A percentile compares a stretch with the other conserved stretches of the same genome.
These are phyloP conservation scores for Avena insularis DNA, from an alignment of 176 grass and related monocot genomes.

Conservation along the genomic window DNA sequence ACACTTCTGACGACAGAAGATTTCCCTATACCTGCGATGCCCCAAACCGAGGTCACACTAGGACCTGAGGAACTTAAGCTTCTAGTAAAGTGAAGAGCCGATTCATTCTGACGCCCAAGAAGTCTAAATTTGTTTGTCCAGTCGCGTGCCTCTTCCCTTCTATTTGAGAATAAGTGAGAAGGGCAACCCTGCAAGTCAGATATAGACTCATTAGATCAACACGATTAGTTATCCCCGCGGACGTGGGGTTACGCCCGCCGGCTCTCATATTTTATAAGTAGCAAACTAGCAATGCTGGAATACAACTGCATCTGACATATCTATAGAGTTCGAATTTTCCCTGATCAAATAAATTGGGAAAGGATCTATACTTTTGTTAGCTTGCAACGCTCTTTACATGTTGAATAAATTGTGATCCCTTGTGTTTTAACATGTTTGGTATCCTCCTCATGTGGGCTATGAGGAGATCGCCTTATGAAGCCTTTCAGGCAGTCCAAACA, in stretches of 20 bases:
- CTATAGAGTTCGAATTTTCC: neutral
- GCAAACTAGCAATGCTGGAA: neutral
- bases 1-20: neutral
- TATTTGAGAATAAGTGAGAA: neutral
- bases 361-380: neutral
- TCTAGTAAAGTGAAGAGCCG: fast-evolving
- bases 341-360: neutral
- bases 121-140: neutral
- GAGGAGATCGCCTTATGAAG: too few species aligned
- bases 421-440: neutral
- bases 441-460: too few species aligned
- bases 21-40: neutral
- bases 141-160: neutral
- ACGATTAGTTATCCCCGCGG: neutral
- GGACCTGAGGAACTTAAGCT: neutral
- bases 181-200: neutral
- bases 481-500: too few species aligned
- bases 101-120: neutral
- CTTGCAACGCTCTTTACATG: neutral
- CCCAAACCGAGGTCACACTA: neutral
- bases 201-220: neutral
- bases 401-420: neutral
- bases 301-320: neutral
- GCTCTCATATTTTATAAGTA: neutral
- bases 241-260: neutral